Conservation (phyloP, 768 basidiomycete genomes). For the Tricholoma sp. region DNA sequence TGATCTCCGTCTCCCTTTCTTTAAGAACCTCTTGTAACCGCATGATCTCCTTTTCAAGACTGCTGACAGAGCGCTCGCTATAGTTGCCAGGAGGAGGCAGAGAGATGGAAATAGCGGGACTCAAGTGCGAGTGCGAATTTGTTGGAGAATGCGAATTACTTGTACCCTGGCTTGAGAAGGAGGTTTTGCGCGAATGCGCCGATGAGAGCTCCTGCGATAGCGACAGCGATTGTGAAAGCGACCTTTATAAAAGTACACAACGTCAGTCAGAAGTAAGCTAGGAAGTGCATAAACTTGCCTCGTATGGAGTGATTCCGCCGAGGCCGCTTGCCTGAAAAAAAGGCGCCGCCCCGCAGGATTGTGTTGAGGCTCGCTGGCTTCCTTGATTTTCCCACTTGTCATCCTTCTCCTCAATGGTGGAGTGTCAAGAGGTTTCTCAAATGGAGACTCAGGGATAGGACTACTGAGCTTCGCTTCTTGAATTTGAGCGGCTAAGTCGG, state of each 20-base stretch:
- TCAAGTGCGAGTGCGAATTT: constrained; percentile 44
- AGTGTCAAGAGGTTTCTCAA: constrained; percentile 38
- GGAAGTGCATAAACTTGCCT: constrained; percentile 41
- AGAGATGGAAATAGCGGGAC: constrained; percentile 53
- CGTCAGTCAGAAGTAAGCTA: constrained; percentile 8
- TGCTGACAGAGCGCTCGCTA: constrained; percentile 72
- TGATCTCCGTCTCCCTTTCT: constrained; percentile 90
- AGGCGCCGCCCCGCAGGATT: constrained; percentile 56
- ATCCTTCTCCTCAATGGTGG: constrained; percentile 48
- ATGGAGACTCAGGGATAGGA: constrained; percentile 31
- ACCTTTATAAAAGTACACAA: constrained; percentile 39
- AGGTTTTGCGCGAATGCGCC: constrained; percentile 80
- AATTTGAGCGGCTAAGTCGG: constrained; percentile 88
- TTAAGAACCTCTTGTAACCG: constrained; percentile 88
- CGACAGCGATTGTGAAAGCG: constrained; percentile 91
- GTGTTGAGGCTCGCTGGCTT: constrained; percentile 41
- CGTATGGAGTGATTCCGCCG: constrained; percentile 83
- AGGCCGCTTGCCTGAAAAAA: constrained; percentile 89
- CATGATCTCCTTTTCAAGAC: constrained; percentile 94
- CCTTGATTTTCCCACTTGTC: constrained; percentile 43
- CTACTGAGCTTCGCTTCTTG: constrained; percentile 77
- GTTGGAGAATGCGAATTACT: constrained; percentile 61
- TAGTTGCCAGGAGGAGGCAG: constrained; percentile 24
- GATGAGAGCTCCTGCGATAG: constrained; percentile 96
- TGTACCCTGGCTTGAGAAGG: constrained; percentile 71